Evolutionary conservation across 169 alveolate genomes (phyloP).

Genomic region (Cryptosporidium baileyi): DNA sequence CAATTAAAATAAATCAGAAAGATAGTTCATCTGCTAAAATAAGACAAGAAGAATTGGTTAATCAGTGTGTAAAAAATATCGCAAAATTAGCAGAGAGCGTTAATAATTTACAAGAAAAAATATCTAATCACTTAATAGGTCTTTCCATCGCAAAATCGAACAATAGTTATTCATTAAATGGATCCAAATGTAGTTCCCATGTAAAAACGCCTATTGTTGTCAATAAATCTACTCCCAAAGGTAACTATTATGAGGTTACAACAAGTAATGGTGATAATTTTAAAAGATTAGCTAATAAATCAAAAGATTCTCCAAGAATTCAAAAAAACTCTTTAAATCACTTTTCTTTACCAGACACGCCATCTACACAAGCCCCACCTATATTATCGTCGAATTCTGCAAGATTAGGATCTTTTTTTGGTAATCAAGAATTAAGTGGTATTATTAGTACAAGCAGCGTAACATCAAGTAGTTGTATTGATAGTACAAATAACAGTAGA

Average conservation of each 20-base stretch:
- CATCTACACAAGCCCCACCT: conserved; percentile 68
- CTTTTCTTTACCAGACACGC: conserved; percentile 57
- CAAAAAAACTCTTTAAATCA: background rate
- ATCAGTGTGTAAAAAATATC: conserved; percentile 59
- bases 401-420: conserved; percentile 35
- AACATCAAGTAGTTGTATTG: conserved; percentile 28
- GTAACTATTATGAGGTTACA: conserved; percentile 48
- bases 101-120: conserved; percentile 56
- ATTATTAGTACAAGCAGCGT: conserved; percentile 35
- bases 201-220: conserved; percentile 19
- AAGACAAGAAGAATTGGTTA: conserved; percentile 64
- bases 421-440: conserved; percentile 26
- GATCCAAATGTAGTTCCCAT: conserved; percentile 27
- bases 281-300: conserved; percentile 15
- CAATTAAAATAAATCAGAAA: conserved; percentile 35
- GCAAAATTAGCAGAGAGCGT: conserved; percentile 70
- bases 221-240: conserved; percentile 16
- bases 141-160: conserved; percentile 30
- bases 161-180: conserved; percentile 8
- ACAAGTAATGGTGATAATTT: background rate
- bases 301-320: conserved; percentile 42
- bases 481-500: conserved; percentile 59
- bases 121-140: conserved; percentile 56
- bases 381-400: conserved; percentile 33
- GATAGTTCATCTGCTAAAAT: conserved; percentile 27